phyloP scores from a whole-genome alignment of 176 grass and related monocot genomes.

The Ensete glaucum region DNA sequence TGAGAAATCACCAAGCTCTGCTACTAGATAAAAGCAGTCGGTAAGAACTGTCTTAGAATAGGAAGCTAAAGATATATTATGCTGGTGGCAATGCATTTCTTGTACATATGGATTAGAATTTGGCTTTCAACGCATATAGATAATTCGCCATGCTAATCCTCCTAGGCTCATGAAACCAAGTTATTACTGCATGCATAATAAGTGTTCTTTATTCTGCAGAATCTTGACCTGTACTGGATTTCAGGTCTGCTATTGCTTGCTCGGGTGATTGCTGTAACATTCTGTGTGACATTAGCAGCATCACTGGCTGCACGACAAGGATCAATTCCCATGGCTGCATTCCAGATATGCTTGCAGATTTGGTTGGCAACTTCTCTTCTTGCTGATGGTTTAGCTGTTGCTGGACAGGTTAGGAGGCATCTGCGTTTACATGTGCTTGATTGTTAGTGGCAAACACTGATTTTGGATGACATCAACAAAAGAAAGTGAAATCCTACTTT shows the following conservation, averaged over 20 bases:
- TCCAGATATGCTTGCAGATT: slow-evolving; percentile 87
- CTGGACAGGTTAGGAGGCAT: slow-evolving; percentile 53
- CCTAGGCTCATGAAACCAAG: not conserved
- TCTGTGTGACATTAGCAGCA: slow-evolving; percentile 76
- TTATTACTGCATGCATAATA: not conserved
- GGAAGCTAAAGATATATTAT: too few relatives aligned
- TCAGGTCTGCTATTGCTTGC: slow-evolving; percentile 54
- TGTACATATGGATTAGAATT: not conserved
- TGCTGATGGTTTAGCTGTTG: slow-evolving; percentile 88
- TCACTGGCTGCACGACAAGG: slow-evolving; percentile 72
- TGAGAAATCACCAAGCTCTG: not conserved
- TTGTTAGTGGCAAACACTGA: not conserved
- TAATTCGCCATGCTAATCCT: not conserved
- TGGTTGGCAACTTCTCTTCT: slow-evolving; percentile 87
- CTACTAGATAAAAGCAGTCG: too few relatives aligned
- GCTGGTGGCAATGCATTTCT: not conserved
- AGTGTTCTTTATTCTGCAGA: not conserved
- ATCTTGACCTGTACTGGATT: not conserved
- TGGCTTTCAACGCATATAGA: not conserved
- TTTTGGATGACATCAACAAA: too few relatives aligned
- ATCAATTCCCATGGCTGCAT: slow-evolving; percentile 76
- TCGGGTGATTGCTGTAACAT: slow-evolving; percentile 76
- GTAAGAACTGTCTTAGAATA: too few relatives aligned
- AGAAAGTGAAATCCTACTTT: not conserved
- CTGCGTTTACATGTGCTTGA: not conserved